Evolutionary conservation across 805 yeast genomes (phyloP), one percentile per base, ranked within the genome.

Genomic region (Metschnikowia gelsemii): DNA sequence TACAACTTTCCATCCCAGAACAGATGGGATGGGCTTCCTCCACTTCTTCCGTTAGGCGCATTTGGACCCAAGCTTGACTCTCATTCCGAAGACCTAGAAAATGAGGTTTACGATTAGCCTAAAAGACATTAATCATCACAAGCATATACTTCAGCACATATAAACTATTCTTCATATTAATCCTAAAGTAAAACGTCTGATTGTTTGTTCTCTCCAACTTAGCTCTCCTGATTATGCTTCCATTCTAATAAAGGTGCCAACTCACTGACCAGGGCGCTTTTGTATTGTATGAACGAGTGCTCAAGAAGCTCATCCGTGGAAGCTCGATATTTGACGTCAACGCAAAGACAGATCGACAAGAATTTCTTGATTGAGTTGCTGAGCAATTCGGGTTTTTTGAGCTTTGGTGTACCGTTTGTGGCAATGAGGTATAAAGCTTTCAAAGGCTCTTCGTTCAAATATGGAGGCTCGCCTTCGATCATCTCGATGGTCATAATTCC

Each of bases 281-380:
- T 74, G 49, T 63, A 68, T 43, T 73, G 75, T 45, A 86, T 76
- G 56, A 85, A 86, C 38, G 78, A 74, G 58, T 90, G 96, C 45
- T 78, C 80, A 28, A 93, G 68, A 39, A 93, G 72, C 59, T 91
- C 97, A 54, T 84, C 89, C 5, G 98, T 87, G 13, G 84, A 77
- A 1, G 98, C 98, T 54, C 99, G 78, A 57, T 84, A 84, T 55
- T 85, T 78, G 31, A 89, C 96, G 62, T 95, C 98, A 26, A 91
- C 98, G 65, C 96, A 88, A 19, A 93, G 72, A 68, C 98, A 89
- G 47, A 89, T 87, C 38, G 90, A 81, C 61, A 93, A 73, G 60
- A 93, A 93, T 58, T 85, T 80, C 70, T 87, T 88, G 45, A 95
- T 84, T 24, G 82, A 80, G 43, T 81, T 73, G 8, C 91, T 80